Conservation (phyloP, 106 monocot species). For the Ottelia alismoides region DNA sequence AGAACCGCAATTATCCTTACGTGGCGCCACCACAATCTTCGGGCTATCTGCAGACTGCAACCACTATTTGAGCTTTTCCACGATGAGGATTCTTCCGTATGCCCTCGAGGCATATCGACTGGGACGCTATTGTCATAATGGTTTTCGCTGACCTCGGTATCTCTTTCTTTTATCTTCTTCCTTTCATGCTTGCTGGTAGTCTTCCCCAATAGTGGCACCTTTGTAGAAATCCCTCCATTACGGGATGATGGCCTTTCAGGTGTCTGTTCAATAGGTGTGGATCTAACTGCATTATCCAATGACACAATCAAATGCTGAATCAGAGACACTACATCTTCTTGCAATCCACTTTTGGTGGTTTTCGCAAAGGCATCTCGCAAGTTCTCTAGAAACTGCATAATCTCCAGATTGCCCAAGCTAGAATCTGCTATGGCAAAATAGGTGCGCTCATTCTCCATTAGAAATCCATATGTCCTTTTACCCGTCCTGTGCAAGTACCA, state of each 20-base stretch:
- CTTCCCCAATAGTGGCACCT: constrained; percentile 9
- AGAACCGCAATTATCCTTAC: constrained; percentile 8
- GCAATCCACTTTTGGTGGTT: background rate
- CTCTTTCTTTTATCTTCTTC: constrained; percentile 10
- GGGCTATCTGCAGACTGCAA: background rate
- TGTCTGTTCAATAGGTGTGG: background rate
- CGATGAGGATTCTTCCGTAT: background rate
- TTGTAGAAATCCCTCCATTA: background rate
- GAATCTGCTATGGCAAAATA: constrained; percentile 9
- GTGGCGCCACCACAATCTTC: constrained; percentile 6
- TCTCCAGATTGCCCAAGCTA: background rate
- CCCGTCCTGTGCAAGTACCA: constrained; percentile 9
- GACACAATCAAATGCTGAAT: constrained; percentile 2
- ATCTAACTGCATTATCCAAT: background rate
- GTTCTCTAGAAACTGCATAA: constrained; percentile 7
- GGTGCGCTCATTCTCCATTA: constrained; percentile 4
- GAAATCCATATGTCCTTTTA: constrained; percentile 2
- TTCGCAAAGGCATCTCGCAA: constrained; percentile 3
- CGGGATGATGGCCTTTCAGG: background rate
- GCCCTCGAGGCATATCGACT: background rate
- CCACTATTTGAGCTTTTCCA: constrained; percentile 10
- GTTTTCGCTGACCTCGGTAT: background rate
- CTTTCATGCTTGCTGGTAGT: constrained; percentile 8
- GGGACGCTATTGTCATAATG: background rate
- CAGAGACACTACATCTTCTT: constrained; percentile 5